Conservation (phyloP, 495 filamentous ascomycete genomes). For the Hyaloscypha variabilis region DNA sequence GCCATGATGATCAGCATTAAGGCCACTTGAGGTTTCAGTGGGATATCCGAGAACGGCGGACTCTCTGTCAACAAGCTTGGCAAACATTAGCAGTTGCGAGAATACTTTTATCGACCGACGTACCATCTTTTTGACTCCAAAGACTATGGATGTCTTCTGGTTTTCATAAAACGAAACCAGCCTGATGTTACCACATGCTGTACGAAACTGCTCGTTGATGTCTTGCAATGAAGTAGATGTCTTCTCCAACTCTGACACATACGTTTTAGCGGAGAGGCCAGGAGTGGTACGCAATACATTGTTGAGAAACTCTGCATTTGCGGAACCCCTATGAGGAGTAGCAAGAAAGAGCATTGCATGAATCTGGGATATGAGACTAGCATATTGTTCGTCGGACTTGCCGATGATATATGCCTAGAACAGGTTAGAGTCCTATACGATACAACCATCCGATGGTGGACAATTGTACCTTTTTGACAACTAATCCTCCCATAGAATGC, state of each 20-base stretch:
- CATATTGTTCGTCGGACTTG: slow-evolving; percentile 41
- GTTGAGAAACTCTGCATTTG: slow-evolving; percentile 43
- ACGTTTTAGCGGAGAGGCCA: slow-evolving; percentile 9
- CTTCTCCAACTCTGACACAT: slow-evolving; percentile 37
- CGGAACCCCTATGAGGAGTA: slow-evolving; percentile 52
- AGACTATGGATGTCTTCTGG: slow-evolving; percentile 36
- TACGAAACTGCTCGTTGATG: slow-evolving; percentile 52
- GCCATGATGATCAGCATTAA: slow-evolving; percentile 49
- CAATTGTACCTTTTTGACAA: neutral
- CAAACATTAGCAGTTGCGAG: slow-evolving; percentile 1
- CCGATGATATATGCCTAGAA: slow-evolving; percentile 38
- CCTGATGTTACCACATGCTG: slow-evolving; percentile 38
- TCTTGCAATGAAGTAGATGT: slow-evolving; percentile 40
- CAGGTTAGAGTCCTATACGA: slow-evolving; percentile 5
- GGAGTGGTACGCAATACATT: slow-evolving; percentile 31
- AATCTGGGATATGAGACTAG: slow-evolving; percentile 37
- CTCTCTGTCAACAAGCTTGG: slow-evolving; percentile 35
- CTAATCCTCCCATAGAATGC: too few species aligned
- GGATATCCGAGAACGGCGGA: slow-evolving; percentile 48
- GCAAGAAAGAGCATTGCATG: slow-evolving; percentile 47
- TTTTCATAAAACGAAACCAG: slow-evolving; percentile 55
- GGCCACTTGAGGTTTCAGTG: slow-evolving; percentile 39
- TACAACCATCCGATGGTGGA: neutral
- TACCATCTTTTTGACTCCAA: slow-evolving; percentile 25
- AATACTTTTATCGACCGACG: slow-evolving; percentile 12